Base-by-base conservation (phyloP, 208 protist genomes). In the Crithidia acanthocephali region DNA sequence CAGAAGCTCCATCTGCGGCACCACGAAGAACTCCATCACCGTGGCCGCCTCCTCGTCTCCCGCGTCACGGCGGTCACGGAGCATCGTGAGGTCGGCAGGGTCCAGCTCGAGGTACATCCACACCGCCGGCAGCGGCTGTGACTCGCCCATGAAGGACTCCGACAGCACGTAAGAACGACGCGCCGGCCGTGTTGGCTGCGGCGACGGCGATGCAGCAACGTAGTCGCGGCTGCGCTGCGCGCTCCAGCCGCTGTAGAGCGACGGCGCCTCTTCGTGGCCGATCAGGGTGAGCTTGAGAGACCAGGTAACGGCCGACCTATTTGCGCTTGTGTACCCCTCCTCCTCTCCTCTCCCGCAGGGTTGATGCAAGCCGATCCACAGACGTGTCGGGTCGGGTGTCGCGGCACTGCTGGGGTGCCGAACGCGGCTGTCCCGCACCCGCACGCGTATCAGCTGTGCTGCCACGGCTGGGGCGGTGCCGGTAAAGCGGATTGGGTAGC, bases 101-200 rank as follows among this genome's bases (percentile, higher is more conserved):
- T 91, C 80, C 33, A 91, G 52, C 68, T 91, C 86, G 25, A 91
- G n/a, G 67, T 82, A 86, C 83, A 91, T 91, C 86, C 86, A 91
- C 74, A 91, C 83, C 22, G 78, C 75, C 25, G 82, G 80, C 51
- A 80, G 66, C 45, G 47, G 18, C 71, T 83, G 75, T 22, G 63
- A 66, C 58, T 81, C 80, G 15, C 86, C 86, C 45, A 79, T 68
- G 60, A 85, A 91, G 25, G 86, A 91, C 57, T 85, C 80, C 2
- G 86, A 76, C 20, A 91, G 67, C 16, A 85, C 37, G 62, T 86
- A 83, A 22, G 76, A 79, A 22, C 58, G 44, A n/a, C 47, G 59
- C 16, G 68, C 60, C 30, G 62, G 67, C 15, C 40, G 72, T 22
- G 35, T 53, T 13, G 50, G 16, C 18, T 30, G 65, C 18, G 22